Percentiles rank a stretch among this genome's conserved stretches.
These are phyloP conservation scores for Pyrus hybrid DNA, from an alignment of 331 rosid species.

Conservation along the genomic window DNA sequence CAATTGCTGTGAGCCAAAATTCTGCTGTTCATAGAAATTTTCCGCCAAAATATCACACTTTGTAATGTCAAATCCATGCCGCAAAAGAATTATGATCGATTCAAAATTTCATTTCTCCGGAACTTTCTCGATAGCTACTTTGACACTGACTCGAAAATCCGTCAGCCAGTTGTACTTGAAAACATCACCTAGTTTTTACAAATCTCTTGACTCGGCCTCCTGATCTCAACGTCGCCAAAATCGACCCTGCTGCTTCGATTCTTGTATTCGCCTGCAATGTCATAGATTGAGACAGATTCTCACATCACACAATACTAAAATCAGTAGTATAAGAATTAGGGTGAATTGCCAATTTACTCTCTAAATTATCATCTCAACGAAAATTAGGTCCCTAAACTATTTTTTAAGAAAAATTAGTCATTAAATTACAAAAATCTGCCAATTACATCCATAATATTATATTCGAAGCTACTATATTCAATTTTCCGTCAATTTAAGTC, in stretches of 20 bases:
- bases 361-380: no score
- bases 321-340: neutral
- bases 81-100: neutral
- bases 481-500: no score
- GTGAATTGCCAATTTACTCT: no score
- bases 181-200: constrained; percentile 16
- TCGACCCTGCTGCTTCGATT: constrained; percentile 66
- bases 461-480: no score
- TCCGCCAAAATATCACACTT: neutral
- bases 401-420: no score
- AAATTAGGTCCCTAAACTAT: no score
- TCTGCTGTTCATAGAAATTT: neutral
- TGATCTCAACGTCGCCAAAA: constrained; percentile 50
- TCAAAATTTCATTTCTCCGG: neutral
- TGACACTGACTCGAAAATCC: neutral
- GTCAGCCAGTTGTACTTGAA: neutral
- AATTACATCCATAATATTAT: no score
- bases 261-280: constrained; percentile 55
- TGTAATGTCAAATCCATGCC: neutral
- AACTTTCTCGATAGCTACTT: neutral
- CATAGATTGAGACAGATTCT: neutral
- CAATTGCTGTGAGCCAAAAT: neutral
- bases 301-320: neutral
- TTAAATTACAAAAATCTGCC: no score
- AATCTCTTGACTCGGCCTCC: neutral